phyloP scores from a whole-genome alignment of 2,329 filamentous ascomycete genomes.

The Rasamsonia emersonii region DNA sequence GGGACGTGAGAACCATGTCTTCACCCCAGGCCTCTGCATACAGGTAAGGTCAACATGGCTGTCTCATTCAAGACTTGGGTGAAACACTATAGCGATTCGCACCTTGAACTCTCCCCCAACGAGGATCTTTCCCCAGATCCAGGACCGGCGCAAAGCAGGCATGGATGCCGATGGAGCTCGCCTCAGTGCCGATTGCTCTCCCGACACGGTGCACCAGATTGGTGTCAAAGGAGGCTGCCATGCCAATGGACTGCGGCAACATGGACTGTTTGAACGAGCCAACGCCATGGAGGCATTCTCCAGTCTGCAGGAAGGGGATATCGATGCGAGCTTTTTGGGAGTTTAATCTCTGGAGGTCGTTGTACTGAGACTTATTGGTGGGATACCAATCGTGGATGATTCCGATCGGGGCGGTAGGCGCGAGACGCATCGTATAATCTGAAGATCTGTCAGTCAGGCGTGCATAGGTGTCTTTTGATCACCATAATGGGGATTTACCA shows the following conservation, averaged over 20 bases:
- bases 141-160: slow-evolving; percentile 39
- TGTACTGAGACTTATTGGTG: slow-evolving; percentile 36
- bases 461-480: no score
- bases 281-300: slow-evolving; percentile 39
- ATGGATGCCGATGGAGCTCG: slow-evolving; percentile 38
- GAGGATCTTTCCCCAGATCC: slow-evolving; percentile 36
- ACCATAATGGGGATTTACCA: no score
- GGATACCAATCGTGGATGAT: slow-evolving; percentile 39
- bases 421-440: slow-evolving; percentile 28
- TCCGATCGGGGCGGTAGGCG: slow-evolving; percentile 32
- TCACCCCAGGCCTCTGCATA: slow-evolving; percentile 38
- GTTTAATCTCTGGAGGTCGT: slow-evolving; percentile 32
- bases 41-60: no score
- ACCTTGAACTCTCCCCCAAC: slow-evolving; percentile 38
- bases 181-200: slow-evolving; percentile 35
- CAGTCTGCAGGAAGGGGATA: slow-evolving; percentile 36
- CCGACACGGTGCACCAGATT: slow-evolving; percentile 36
- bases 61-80: no score
- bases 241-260: slow-evolving; percentile 35
- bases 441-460: background rate
- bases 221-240: slow-evolving; percentile 37
- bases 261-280: slow-evolving; percentile 40
- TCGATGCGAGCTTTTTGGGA: slow-evolving; percentile 29
- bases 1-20: slow-evolving; percentile 36
- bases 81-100: no score